phyloP scores from a whole-genome alignment of 371 early-diverging fungal genomes.

The Syncephalastrum monosporum region DNA sequence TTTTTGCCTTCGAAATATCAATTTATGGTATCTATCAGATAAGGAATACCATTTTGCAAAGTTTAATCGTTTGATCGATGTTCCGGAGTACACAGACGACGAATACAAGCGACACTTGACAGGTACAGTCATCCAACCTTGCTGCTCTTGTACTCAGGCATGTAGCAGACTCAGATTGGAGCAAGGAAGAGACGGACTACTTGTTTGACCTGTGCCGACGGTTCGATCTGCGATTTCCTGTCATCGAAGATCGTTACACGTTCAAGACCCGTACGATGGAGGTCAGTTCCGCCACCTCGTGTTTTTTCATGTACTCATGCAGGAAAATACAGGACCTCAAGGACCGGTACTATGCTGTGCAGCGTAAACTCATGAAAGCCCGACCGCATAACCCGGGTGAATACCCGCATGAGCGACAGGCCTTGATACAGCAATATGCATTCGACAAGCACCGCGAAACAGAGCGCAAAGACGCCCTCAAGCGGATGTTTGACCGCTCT shows the following conservation, averaged over 20 bases:
- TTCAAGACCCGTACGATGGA: constrained; percentile 44
- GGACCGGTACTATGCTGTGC: constrained; percentile 75
- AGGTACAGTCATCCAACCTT: constrained; percentile 17
- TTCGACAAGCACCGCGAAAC: constrained; percentile 69
- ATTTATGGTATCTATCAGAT: neutral
- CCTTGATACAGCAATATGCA: constrained; percentile 38
- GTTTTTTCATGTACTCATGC: neutral
- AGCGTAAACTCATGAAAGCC: constrained; percentile 52
- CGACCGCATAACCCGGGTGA: constrained; percentile 36
- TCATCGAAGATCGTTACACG: constrained; percentile 83
- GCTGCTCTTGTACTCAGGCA: too few species aligned
- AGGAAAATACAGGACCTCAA: constrained; percentile 65
- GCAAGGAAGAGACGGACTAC: constrained; percentile 82
- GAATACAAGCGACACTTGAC: constrained; percentile 65
- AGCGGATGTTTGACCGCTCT: constrained; percentile 66
- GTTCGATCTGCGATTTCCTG: constrained; percentile 81
- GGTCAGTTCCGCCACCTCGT: constrained; percentile 11
- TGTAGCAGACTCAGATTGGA: constrained; percentile 72
- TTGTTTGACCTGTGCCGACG: constrained; percentile 72
- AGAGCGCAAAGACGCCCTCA: constrained; percentile 79
- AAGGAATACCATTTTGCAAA: constrained; percentile 64
- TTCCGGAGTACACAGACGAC: constrained; percentile 66
- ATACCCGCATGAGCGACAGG: constrained; percentile 30
- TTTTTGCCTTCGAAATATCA: neutral
- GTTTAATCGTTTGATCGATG: constrained; percentile 64